These are phyloP conservation scores for Macrophomina phaseolina DNA, from an alignment of 2,329 filamentous ascomycete genomes.

Conservation along the genomic window DNA sequence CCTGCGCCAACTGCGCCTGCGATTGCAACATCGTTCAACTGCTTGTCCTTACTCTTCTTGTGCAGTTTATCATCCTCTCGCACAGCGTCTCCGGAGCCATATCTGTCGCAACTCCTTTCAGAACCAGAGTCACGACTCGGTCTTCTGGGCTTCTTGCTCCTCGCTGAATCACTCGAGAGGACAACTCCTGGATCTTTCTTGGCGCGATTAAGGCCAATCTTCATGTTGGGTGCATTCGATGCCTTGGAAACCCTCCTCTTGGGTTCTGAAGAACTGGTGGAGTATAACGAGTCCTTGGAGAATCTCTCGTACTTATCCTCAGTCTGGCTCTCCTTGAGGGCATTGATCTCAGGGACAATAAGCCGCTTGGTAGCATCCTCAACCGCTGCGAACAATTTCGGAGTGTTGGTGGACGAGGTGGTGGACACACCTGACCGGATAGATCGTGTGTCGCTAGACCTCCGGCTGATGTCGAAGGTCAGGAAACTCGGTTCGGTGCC, in stretches of 20 bases:
- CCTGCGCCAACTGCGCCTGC: constrained; percentile 60
- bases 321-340: constrained; percentile 83
- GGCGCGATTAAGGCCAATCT: constrained; percentile 64
- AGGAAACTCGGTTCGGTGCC: constrained; percentile 67
- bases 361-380: constrained; percentile 90
- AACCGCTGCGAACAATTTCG: constrained; percentile 86
- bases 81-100: constrained; percentile 36
- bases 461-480: constrained; percentile 60
- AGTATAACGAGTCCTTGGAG: constrained; percentile 62
- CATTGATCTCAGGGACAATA: constrained; percentile 89
- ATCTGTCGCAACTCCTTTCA: constrained; percentile 44
- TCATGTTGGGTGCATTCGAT: constrained; percentile 66
- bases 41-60: constrained; percentile 58
- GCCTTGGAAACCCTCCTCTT: constrained; percentile 64
- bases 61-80: constrained; percentile 57
- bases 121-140: constrained; percentile 59
- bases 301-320: constrained; percentile 70
- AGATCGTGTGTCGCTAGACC: constrained; percentile 63
- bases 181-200: constrained; percentile 64
- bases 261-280: constrained; percentile 56
- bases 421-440: constrained; percentile 59
- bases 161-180: constrained; percentile 60
- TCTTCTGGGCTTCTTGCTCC: constrained; percentile 59
- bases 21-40: constrained; percentile 60
- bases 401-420: constrained; percentile 84